A percentile compares a stretch with the other conserved stretches of the same genome.
phyloP scores from a whole-genome alignment of 176 grass and related monocot genomes.

The Oryza nivara region DNA sequence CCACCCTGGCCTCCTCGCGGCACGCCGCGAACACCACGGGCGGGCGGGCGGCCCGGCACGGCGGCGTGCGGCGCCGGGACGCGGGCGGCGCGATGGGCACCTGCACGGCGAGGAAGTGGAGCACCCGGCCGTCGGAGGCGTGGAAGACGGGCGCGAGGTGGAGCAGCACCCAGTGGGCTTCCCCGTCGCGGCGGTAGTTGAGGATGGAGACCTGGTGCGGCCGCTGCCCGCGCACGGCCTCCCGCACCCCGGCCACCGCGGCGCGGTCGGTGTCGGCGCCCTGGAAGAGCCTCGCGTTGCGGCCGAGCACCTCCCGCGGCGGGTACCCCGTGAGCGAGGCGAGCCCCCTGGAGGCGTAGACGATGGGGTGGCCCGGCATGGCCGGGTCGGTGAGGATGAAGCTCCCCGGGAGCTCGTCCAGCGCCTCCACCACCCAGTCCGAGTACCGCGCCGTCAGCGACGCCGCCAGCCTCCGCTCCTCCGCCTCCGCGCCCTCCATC shows the following conservation, averaged over 20 bases:
- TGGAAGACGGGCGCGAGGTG: constrained; percentile 84
- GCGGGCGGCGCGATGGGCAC: constrained; percentile 53
- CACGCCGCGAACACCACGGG: constrained; percentile 46
- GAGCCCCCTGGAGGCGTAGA: constrained; percentile 75
- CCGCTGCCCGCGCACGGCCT: constrained; percentile 68
- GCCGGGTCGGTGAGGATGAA: constrained; percentile 91
- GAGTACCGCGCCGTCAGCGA: constrained; percentile 88
- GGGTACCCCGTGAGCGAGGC: constrained; percentile 65
- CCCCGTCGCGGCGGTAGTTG: constrained; percentile 86
- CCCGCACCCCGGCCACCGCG: constrained; percentile 64
- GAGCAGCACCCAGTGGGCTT: constrained; percentile 79
- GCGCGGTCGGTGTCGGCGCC: constrained; percentile 75
- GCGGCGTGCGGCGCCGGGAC: background rate
- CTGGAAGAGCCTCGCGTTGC: constrained; percentile 83
- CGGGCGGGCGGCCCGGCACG: background rate
- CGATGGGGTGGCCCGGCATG: constrained; percentile 87
- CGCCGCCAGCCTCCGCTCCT: background rate
- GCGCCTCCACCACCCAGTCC: constrained; percentile 75
- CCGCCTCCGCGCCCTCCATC: constrained; percentile 40
- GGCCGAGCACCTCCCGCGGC: constrained; percentile 64
- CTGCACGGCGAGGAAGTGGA: constrained; percentile 91
- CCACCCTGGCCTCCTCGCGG: constrained; percentile 67
- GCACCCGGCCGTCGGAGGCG: constrained; percentile 56
- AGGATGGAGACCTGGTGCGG: constrained; percentile 63
- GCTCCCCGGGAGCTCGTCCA: constrained; percentile 71